Base-by-base conservation (phyloP, 1,284 basidiomycete species). In the Trichosporon ovoides region DNA sequence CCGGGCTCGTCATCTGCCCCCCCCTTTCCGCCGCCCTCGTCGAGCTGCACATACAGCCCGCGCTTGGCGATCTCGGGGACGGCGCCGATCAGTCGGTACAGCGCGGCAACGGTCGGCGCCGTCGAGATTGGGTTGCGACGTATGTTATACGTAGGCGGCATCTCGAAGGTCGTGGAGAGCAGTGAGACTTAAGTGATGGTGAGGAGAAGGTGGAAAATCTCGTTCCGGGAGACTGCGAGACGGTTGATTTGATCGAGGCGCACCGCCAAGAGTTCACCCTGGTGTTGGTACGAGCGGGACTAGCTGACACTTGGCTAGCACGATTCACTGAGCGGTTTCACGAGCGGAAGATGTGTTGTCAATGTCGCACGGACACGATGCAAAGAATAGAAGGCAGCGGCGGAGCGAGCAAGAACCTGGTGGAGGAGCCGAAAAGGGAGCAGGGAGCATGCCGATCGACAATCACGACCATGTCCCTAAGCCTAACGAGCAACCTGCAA, bases 1-100 rank as follows among this genome's bases (percentile, higher is more conserved):
- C 70, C 70, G 51, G 68, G 68, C 12, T 72, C 70, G 38, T 76
- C 73, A 48, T 72, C 71, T 2, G 68, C 71, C 16, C 66, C 66
- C 1, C 40, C 31, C 0, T 46, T 36, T 2, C 52, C 37, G 7
- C 66, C 66, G 5, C 40, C 31, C 1, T 46, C 40, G 3, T 55
- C 37, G 7, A 49, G 18, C 20, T 48, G 43, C 43, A 11, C n/a
- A 11, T 53, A 28, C 1, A 18, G 6, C 11, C 18, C 28, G 16
- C 61, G 58, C 53, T 63, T 63, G 40, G 46, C 56, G 36, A 54
- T 34, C 9, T 24, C 33, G n/a, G 71, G 69, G 12, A 70, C 55
- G 52, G 70, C 55, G 13, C 64, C 62, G 20, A 73, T 38, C 31
- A 76, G 64, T 56, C 71, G 72, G 22, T 72, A 66, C 31, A 76